Base-by-base conservation (phyloP, 371 early-diverging fungal genomes). In the Mortierella polycephala region DNA sequence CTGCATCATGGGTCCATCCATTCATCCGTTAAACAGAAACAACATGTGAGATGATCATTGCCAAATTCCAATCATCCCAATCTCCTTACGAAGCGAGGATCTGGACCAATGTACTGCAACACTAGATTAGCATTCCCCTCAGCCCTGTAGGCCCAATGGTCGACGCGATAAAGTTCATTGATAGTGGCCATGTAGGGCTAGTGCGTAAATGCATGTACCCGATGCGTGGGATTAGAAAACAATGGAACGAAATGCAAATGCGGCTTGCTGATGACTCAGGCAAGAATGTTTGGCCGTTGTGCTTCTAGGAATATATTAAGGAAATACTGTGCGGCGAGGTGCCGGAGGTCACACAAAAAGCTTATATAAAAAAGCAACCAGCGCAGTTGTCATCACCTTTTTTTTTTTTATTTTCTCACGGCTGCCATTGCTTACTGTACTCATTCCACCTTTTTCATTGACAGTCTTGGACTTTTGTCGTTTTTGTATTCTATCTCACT, bases 41-140 rank as follows among this genome's bases (percentile, higher is more conserved):
- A 49, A 16, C 21, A 56, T 37, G 51, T 12, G 12, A 37, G 23
- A 39, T 42, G 40, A 6, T 45, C 41, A n/a, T 21, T 63, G 54
- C 21, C 18, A 30, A 62, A 9, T 13, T 55, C 49, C 40, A 20
- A 1, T 10, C 21, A 60, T 11, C 30, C 21, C 6, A 13, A 20
- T 18, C 21, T 16, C 20, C 64, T 60, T 73, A 79, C 80, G 40
- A 66, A 69, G 20, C 60, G 60, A 16, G 73, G 63, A 21, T 69
- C 57, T 7, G 73, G 70, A 1, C 80, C 80, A 37, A 57, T 56
- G 70, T 73, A 79, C 50, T 69, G 55, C 9, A 79, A 44, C 42
- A 79, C 80, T n/a, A 79, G 21, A 49, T 79, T 79, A 50, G 80
- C 80, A 60, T 79, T 79, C 23, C 80, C 80, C 18, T 79, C 80